Percentiles rank a stretch among this genome's conserved stretches.
These are phyloP conservation scores for Erysimum cheiri DNA, from an alignment of 441 rosid species.

Conservation along the genomic window DNA sequence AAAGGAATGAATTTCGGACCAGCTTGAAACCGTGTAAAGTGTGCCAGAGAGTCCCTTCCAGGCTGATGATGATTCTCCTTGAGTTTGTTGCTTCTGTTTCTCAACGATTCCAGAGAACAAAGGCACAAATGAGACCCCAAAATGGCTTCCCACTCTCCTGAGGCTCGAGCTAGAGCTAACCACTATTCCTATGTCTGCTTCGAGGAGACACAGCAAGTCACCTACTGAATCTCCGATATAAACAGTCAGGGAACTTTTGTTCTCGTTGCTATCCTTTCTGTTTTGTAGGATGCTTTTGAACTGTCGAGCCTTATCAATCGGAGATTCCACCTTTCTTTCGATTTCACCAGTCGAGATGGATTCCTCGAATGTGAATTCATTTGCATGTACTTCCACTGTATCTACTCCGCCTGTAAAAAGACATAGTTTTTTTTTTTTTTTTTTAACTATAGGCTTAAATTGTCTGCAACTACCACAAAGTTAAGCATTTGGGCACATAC, in stretches of 20 bases:
- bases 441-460: not conserved
- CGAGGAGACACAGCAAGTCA: slow-evolving; percentile 86
- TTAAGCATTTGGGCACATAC: slow-evolving; percentile 43
- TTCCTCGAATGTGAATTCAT: slow-evolving; percentile 73
- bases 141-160: slow-evolving; percentile 75
- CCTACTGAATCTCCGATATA: slow-evolving; percentile 91
- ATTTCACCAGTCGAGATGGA: slow-evolving; percentile 82
- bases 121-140: slow-evolving; percentile 83
- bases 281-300: slow-evolving; percentile 55
- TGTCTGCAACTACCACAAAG: not conserved
- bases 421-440: not conserved
- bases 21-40: slow-evolving; percentile 81
- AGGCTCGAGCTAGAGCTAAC: slow-evolving; percentile 84
- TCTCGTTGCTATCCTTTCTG: slow-evolving; percentile 43
- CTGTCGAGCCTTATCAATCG: slow-evolving; percentile 70
- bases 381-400: slow-evolving; percentile 70
- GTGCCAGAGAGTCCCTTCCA: slow-evolving; percentile 80
- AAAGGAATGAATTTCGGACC: slow-evolving; percentile 96
- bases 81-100: slow-evolving; percentile 64
- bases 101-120: slow-evolving; percentile 68
- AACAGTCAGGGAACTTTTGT: slow-evolving; percentile 56
- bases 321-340: slow-evolving; percentile 70
- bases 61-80: slow-evolving; percentile 52
- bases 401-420: slow-evolving; percentile 60
- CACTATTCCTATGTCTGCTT: slow-evolving; percentile 92